These are phyloP conservation scores for Thuja plicata DNA, from an alignment of 83 land plant genomes.

Conservation along the genomic window DNA sequence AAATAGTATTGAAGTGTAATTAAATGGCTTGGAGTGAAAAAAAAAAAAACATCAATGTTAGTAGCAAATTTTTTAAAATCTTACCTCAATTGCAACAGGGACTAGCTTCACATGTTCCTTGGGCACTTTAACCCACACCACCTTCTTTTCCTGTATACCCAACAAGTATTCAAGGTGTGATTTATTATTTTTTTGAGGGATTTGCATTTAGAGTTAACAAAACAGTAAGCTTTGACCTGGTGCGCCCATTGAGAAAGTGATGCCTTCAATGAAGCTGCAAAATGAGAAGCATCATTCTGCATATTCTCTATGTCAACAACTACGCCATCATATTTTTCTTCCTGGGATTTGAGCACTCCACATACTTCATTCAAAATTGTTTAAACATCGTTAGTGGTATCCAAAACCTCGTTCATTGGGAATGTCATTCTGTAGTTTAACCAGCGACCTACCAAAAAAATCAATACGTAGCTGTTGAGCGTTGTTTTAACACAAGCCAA, in stretches of 20 bases:
- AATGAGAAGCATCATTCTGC: background rate
- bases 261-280: background rate
- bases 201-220: background rate
- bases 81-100: conserved; percentile 34
- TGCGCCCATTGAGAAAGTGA: background rate
- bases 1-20: background rate
- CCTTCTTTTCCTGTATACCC: conserved; percentile 26
- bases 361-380: no score
- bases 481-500: no score
- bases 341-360: no score
- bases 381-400: no score
- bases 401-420: no score
- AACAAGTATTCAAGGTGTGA: background rate
- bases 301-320: background rate
- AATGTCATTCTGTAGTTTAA: no score
- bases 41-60: background rate
- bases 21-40: background rate
- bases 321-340: no score
- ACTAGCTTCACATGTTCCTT: conserved; percentile 27
- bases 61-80: no score
- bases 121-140: conserved; percentile 47
- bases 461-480: no score
- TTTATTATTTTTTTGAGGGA: background rate
- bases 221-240: background rate
- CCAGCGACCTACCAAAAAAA: no score